Evolutionary conservation across 176 grass and related monocot species (phyloP).

Genomic region (Aegilops bicornis): DNA sequence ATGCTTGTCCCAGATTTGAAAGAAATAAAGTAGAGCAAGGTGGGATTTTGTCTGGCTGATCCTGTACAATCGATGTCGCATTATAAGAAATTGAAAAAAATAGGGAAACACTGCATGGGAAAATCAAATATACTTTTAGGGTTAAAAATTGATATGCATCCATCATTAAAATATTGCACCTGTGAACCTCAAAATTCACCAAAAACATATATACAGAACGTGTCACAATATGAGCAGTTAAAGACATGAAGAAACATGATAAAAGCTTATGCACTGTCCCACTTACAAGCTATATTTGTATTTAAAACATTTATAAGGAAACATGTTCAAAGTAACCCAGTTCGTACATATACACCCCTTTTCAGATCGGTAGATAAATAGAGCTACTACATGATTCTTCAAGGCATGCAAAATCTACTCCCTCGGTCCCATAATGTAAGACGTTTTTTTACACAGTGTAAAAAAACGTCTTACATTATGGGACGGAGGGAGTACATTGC

Average conservation of each 20-base stretch:
- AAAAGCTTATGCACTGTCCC: neutral
- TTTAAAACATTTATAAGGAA: neutral
- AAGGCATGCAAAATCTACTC: slow-evolving; percentile 19
- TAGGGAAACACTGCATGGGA: neutral
- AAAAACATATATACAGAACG: neutral
- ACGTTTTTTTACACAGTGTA: too few species aligned
- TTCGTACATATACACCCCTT: neutral
- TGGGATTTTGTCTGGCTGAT: slow-evolving; percentile 50
- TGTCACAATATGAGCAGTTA: neutral
- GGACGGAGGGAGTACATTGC: too few species aligned
- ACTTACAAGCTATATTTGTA: neutral
- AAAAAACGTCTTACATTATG: too few species aligned
- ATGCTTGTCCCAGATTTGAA: slow-evolving; percentile 87
- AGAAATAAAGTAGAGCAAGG: slow-evolving; percentile 98
- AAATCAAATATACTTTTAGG: neutral
- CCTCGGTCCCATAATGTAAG: too few species aligned
- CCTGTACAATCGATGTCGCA: slow-evolving; percentile 32
- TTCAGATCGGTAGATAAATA: slow-evolving; percentile 20
- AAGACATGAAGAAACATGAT: neutral
- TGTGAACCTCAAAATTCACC: neutral
- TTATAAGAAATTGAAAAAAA: slow-evolving; percentile 1
- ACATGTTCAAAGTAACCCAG: neutral
- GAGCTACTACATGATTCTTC: slow-evolving; percentile 20
- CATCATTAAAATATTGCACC: neutral
- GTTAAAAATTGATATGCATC: neutral